Evolutionary conservation across 1,284 basidiomycete genomes (phyloP), one percentile per base, ranked within the genome.

Genomic region (Gomphus sp.): DNA sequence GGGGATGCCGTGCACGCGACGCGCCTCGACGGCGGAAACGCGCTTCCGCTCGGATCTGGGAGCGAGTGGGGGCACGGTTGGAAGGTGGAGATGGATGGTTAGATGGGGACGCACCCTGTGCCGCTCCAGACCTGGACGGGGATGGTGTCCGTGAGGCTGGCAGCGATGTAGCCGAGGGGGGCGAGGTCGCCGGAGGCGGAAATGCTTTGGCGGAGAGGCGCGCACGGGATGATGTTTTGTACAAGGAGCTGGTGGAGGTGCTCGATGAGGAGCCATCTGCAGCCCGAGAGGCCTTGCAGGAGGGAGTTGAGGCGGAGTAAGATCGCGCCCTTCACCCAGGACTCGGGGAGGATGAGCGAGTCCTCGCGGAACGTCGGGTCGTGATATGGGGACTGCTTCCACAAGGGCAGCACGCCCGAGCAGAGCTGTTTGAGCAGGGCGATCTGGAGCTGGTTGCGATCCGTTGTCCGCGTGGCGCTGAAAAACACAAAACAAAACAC

Each of bases 251-350:
- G 60, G 55, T 68, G 65, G 60, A 76, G 69, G 4, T 67, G 69
- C 49, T 74, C 67, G 50, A 76, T 66, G 44, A 76, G 68, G 34
- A 67, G 65, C 66, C 70, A 72, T 31, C 74, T 69, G 33, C 75
- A 71, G 54, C 72, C 74, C 44, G 70, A 72, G 66, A 76, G 74
- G 9, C 73, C 73, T 12, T 71, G 65, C 33, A 69, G 64, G 18
- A 73, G 64, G n/a, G 70, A 72, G 65, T 75, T 76, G 61, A 73
- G 68, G 14, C 75, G 68, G 53, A 76, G 70, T 11, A 71, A 62
- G 58, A 76, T 75, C 4, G 74, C 48, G 5, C 56, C 56, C 44
- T 58, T 58, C 8, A 44, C 44, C 58, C 58, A 59, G 4, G 52
- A 33, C 45, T 59, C 58, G 3, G 58, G 58, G 37, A 59, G 44